Percentiles rank a stretch among this genome's conserved stretches.
phyloP scores from a whole-genome alignment of 345 rosid species.

The Iberis pinnata region DNA sequence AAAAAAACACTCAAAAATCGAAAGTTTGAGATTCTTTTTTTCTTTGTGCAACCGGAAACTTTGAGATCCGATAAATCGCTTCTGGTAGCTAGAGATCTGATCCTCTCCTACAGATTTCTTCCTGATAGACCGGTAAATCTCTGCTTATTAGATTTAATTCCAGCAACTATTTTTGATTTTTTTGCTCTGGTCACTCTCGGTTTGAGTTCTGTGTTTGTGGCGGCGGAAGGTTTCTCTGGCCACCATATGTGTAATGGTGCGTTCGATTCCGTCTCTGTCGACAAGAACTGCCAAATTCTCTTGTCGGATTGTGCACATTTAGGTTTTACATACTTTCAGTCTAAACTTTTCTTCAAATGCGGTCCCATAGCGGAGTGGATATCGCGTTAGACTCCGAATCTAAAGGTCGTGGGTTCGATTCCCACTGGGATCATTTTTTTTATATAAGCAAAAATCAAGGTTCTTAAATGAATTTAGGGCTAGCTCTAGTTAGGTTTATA shows the following conservation, averaged over 20 bases:
- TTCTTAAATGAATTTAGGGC: no score
- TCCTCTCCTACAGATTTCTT: neutral
- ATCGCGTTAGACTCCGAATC: conserved; percentile 99
- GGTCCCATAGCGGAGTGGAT: conserved; percentile 99
- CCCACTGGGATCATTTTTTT: conserved; percentile 84
- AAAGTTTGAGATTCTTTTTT: no score
- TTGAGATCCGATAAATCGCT: conserved; percentile 19
- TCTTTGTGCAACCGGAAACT: neutral
- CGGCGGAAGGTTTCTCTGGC: neutral
- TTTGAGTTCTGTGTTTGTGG: conserved; percentile 5
- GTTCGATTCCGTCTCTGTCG: conserved; percentile 22
- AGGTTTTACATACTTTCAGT: conserved; percentile 7
- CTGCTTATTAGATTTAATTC: conserved; percentile 9
- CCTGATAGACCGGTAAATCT: conserved; percentile 21
- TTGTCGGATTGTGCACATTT: conserved; percentile 28
- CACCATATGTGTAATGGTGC: conserved; percentile 13
- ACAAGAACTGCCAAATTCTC: conserved; percentile 14
- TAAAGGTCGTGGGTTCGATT: conserved; percentile 99
- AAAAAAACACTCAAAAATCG: neutral
- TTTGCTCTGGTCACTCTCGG: conserved; percentile 9
- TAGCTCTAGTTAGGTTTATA: no score
- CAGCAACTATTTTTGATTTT: conserved; percentile 3
- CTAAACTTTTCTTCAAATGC: conserved; percentile 7
- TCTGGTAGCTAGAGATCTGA: conserved; percentile 17
- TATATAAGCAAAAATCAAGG: no score